Base-by-base conservation (phyloP, 2,329 filamentous ascomycete genomes). In the Penicillium paneum region DNA sequence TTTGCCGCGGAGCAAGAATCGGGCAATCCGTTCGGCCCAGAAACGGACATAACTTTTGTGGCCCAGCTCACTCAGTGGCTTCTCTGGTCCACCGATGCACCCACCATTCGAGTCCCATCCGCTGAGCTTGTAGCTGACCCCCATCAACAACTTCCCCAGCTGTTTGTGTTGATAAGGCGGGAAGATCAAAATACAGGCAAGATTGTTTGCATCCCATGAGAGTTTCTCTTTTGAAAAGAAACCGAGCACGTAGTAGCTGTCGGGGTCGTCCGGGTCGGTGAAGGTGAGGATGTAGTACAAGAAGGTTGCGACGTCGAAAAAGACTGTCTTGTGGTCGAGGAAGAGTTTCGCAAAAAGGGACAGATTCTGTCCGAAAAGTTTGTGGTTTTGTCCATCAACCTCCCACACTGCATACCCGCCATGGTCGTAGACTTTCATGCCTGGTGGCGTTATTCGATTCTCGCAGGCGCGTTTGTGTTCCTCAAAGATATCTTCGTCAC, bases 141-240 rank as follows among this genome's bases (percentile, higher is more conserved):
- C 91, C 85, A 99, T 97, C 31, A 99, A 80, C 47, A 97, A 77
- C 48, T 90, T 86, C 0, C 94, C 94, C 0, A 97, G 81, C 1
- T 93, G 91, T 61, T 91, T 91, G 59, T 89, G 87, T 74, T 97
- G 93, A 85, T 93, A 97, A 0, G 94, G 94, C 1, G 94, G 94
- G 67, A 97, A 97, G 15, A 97, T 83, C 7, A 97, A 80, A 64
- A 99, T 99, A 70, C 94, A 99, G 1, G 94, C 94, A 5, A 99
- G 81, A 63, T 97, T 99, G 74, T 99, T 97, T 67, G 93, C 92
- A 67, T 99, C 94, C 93, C 94, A 99, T 3, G 91, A 96, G 80
- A 97, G 89, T 72, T 97, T 97, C 74, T 99, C 94, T 71, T 99
- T 97, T 60, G 90, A 95, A 78, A 97, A 99, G 81, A 97, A 97